Evolutionary conservation across 1,284 basidiomycete species (phyloP).

Genomic region (Ceratobasidium sp.): DNA sequence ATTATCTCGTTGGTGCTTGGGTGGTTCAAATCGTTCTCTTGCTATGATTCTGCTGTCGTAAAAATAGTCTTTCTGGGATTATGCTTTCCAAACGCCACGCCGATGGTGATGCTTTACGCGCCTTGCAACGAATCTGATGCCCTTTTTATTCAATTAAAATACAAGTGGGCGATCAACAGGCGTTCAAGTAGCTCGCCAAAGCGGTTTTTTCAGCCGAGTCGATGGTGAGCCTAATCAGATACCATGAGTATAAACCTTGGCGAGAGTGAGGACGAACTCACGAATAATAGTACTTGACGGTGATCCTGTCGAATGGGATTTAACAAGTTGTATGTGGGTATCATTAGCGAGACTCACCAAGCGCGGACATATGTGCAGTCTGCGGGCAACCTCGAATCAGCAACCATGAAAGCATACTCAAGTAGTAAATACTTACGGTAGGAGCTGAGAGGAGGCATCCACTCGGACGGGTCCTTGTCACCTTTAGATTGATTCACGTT

Average conservation of each 20-base stretch:
- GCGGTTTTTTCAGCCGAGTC: conserved; percentile 55
- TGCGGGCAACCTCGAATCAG: neutral
- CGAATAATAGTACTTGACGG: conserved; percentile 59
- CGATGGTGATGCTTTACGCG: neutral
- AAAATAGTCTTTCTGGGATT: neutral
- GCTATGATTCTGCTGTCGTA: neutral
- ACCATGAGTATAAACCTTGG: neutral
- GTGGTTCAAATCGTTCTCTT: neutral
- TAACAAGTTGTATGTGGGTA: neutral
- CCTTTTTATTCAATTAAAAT: neutral
- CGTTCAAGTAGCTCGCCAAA: conserved; percentile 48
- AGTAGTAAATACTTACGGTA: conserved; percentile 53
- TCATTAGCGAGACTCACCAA: conserved; percentile 13
- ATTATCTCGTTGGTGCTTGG: neutral
- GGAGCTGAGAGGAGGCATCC: conserved; percentile 58
- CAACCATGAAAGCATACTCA: conserved; percentile 54
- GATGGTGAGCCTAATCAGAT: conserved; percentile 52
- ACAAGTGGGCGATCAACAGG: conserved; percentile 46
- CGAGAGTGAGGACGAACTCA: neutral
- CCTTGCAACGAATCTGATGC: neutral
- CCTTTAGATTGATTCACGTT: conserved; percentile 56
- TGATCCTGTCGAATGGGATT: conserved; percentile 2
- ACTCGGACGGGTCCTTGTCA: conserved; percentile 57
- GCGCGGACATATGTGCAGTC: conserved; percentile 43
- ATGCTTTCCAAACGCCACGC: neutral